Evolutionary conservation across 805 yeast genomes (phyloP), one percentile per base, ranked within the genome.

Genomic region (Candida vartiovaarae): DNA sequence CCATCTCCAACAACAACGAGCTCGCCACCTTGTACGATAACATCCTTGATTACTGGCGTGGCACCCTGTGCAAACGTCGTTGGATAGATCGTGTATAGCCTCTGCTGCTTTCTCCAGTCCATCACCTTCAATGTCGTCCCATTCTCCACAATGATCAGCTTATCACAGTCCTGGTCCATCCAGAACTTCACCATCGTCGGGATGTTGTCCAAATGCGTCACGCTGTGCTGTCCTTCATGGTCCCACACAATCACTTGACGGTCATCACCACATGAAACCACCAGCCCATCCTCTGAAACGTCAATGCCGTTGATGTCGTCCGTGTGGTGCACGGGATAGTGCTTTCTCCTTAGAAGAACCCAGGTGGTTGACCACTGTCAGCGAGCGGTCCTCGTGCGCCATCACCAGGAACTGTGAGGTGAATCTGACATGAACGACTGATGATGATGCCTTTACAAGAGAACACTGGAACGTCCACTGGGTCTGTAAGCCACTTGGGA

Each of bases 221-320:
- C 38, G 4, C 33, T 43, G n/a, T 27, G n/a, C 9, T 42, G 28
- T 4, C 43, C 49, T 3, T 47, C 50, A 29, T 53, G 50, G n/a
- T 57, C 61, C 65, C 66, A 64, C 2, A 65, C 39, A 8, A 55
- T 30, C 8, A 65, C 48, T 8, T 45, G 49, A 24, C 55, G 41
- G 39, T 64, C 68, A 45, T 64, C 68, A 20, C 62, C 61, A 25
- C 55, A 51, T 4, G 62, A 51, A 1, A 57, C 67, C 24, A 63
- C 53, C 4, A 45, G 25, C 1, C 67, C 68, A 6, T 46, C 49
- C 6, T 52, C 55, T 1, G 62, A 50, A 6, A 65, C 55, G 38
- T 65, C 69, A 15, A 65, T 32, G 6, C 50, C 45, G 41, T 59
- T 65, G 15, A 65, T 52, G 23, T 56, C 60, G 15, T 52, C 52